Evolutionary conservation across 345 rosid genomes (phyloP).

Genomic region (Triadica sebifera): DNA sequence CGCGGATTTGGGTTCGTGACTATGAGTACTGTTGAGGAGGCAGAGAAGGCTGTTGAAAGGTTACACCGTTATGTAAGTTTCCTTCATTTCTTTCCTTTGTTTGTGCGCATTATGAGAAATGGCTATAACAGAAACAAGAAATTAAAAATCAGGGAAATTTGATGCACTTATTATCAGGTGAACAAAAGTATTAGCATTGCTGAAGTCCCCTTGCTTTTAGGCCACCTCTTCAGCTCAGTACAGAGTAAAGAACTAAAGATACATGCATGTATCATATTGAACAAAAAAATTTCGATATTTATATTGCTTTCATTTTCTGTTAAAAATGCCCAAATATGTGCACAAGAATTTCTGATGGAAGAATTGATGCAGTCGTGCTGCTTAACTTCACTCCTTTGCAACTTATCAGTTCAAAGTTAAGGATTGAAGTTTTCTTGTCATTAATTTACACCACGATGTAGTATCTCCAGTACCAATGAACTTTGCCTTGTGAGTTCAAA

Average conservation of each 20-base stretch:
- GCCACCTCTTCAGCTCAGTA: not conserved
- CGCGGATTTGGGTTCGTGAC: conserved; percentile 96
- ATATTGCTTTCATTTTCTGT: not conserved
- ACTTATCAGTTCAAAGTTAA: not conserved
- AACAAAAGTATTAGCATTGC: conserved; percentile 6
- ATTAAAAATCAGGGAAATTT: conserved; percentile 1
- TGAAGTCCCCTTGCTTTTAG: not conserved
- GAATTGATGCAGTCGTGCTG: not conserved
- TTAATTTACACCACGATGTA: not conserved
- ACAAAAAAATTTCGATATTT: not conserved
- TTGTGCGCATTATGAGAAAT: not conserved
- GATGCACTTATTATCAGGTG: not conserved
- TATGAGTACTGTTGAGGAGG: conserved; percentile 85
- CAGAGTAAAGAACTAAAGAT: not conserved
- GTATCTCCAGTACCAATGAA: not conserved
- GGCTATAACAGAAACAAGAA: not conserved
- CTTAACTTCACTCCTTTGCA: not conserved
- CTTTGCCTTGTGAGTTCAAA: not conserved
- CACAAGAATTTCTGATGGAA: not conserved
- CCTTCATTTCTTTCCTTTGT: not conserved
- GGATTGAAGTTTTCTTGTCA: not conserved
- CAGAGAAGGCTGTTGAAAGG: conserved; percentile 72
- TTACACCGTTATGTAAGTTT: conserved; percentile 68
- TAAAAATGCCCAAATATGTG: not conserved
- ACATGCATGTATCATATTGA: not conserved